A percentile compares a stretch with the other conserved stretches of the same genome.
Evolutionary conservation across 208 protist species (phyloP).

Genomic region (Crithidia bombi): DNA sequence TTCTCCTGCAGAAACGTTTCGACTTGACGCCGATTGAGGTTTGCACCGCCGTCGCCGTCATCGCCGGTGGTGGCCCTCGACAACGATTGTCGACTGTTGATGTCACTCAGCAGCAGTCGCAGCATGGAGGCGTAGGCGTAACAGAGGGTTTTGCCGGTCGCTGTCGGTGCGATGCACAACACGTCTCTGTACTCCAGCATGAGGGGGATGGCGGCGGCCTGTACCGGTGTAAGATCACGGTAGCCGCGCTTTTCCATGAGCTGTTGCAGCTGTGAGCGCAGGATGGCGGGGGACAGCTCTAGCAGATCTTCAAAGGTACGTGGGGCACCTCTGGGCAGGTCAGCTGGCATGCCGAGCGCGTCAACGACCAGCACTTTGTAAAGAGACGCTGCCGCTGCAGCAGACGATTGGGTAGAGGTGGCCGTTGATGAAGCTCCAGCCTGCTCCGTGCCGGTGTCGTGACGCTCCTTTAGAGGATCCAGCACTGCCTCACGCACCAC

Average conservation of each 20-base stretch:
- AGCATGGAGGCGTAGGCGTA: constrained; percentile 88
- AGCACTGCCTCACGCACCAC: constrained; percentile 39
- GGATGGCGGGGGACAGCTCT: constrained; percentile 46
- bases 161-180: constrained; percentile 85
- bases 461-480: constrained; percentile 6
- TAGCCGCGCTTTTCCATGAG: constrained; percentile 44
- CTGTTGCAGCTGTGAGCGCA: constrained; percentile 48
- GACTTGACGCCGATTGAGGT: constrained; percentile 50
- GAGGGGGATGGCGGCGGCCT: constrained; percentile 63
- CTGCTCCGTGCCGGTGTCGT: background rate
- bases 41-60: constrained; percentile 11
- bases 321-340: constrained; percentile 44
- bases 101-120: constrained; percentile 55
- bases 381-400: constrained; percentile 5
- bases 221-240: constrained; percentile 55
- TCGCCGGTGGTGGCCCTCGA: background rate
- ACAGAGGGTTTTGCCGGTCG: constrained; percentile 92
- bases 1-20: constrained; percentile 67
- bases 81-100: background rate
- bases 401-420: background rate
- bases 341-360: constrained; percentile 77
- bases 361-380: constrained; percentile 72
- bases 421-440: background rate
- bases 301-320: constrained; percentile 60
- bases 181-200: constrained; percentile 80